These are phyloP conservation scores for Aureobasidium zeae DNA, from an alignment of 2,329 filamentous ascomycete genomes.

Conservation along the genomic window DNA sequence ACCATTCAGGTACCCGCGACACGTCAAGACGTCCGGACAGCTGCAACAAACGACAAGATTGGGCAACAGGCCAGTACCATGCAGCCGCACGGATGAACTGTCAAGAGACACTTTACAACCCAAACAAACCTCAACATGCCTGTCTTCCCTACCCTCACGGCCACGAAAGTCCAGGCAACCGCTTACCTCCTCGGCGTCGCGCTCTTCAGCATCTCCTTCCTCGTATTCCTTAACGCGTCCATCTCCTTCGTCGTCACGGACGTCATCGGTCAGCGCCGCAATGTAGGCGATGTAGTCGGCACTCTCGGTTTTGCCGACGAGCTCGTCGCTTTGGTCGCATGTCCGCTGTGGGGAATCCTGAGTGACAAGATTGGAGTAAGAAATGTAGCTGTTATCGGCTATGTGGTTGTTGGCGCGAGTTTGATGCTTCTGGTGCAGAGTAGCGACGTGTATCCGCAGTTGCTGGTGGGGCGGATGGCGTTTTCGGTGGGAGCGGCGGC, in stretches of 20 bases:
- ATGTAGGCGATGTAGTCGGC: slow-evolving; percentile 71
- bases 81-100: neutral
- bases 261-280: slow-evolving; percentile 62
- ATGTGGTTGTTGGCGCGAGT: slow-evolving; percentile 67
- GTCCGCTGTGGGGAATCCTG: slow-evolving; percentile 67
- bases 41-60: too few relatives aligned
- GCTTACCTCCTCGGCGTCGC: slow-evolving; percentile 76
- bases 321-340: slow-evolving; percentile 69
- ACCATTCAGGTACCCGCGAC: too few relatives aligned
- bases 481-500: slow-evolving; percentile 89
- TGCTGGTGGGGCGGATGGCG: slow-evolving; percentile 72
- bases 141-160: slow-evolving; percentile 39
- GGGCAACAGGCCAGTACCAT: too few relatives aligned
- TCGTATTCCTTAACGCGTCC: slow-evolving; percentile 80
- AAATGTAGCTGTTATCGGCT: slow-evolving; percentile 58
- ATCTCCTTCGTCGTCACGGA: slow-evolving; percentile 80
- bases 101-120: neutral
- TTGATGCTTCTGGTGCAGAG: slow-evolving; percentile 78
- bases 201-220: slow-evolving; percentile 79
- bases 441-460: slow-evolving; percentile 75
- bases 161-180: slow-evolving; percentile 47
- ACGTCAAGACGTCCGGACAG: too few relatives aligned
- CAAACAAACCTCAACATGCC: slow-evolving; percentile 20
- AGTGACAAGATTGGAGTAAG: slow-evolving; percentile 70
- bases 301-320: slow-evolving; percentile 81